Base-by-base conservation (phyloP, 306 rosid species). In the Lotus japonicus region DNA sequence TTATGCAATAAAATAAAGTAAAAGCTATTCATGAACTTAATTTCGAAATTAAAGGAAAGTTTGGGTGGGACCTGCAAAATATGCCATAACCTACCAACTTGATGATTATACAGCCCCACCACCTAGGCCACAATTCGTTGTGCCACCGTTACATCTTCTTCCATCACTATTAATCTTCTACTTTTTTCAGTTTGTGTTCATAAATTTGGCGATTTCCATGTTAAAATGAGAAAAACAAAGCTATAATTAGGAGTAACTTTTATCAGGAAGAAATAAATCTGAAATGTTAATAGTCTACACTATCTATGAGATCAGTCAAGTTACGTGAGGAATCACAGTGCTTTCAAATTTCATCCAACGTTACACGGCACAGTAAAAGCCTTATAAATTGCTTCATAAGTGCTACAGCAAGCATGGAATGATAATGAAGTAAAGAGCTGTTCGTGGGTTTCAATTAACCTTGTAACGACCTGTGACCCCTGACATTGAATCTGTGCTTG, bases 61-160 rank as follows among this genome's bases (percentile, higher is more conserved):
- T 60, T 19, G 61, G 66, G 56, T 67, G 73, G 77, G 70, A 16
- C 63, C 62, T 44, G 61, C 74, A 26, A 60, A 60, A 64, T 16
- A 71, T 55, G 66, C 46, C 75, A 41, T 45, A n/a, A n/a, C n/a
- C n/a, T n/a, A n/a, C n/a, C 43, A 64, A 64, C 48, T 17, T 41
- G 73, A 62, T 51, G 45, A 41, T 57, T 12, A 21, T 8, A 36
- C 39, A 58, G 70, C 65, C 73, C 72, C 78, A 67, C 71, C 33
- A 26, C 33, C 33, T 39, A 5, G 10, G 46, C 41, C 63, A 33
- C 56, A 38, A 8, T 9, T 49, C n/a, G 31, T 6, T 42, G 5
- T 72, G 71, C 39, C 68, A 67, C 79, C 44, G 36, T 28, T 49
- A 70, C 72, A 23, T 67, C 42, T 72, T 48, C 31, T 66, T 53